A percentile compares a stretch with the other conserved stretches of the same genome.
These are phyloP conservation scores for Spencermartinsiella europaea DNA, from an alignment of 805 yeast genomes.

Conservation along the genomic window DNA sequence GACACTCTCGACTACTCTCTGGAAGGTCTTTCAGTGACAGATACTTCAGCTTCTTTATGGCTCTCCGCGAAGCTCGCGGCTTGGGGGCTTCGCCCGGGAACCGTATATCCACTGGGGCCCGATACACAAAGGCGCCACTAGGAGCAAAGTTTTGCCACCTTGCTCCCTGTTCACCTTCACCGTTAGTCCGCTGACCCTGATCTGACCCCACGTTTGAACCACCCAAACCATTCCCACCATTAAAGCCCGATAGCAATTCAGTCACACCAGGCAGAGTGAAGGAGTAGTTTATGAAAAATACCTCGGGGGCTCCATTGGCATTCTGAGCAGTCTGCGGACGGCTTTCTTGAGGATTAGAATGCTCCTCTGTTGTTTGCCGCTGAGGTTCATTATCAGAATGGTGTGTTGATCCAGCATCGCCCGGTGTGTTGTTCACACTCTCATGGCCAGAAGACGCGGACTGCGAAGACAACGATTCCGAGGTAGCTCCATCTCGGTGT, in stretches of 20 bases:
- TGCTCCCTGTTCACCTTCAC: conserved; percentile 1
- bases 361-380: no score
- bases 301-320: not conserved
- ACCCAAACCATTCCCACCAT: not conserved
- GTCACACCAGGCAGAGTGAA: conserved; percentile 10
- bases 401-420: not conserved
- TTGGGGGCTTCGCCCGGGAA: conserved; percentile 8
- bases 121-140: conserved; percentile 3
- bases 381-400: not conserved
- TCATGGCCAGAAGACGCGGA: not conserved
- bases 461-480: not conserved
- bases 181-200: not conserved
- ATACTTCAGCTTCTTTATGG: conserved; percentile 31
- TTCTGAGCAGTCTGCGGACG: not conserved
- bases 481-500: no score
- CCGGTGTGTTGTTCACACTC: no score
- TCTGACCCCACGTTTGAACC: not conserved
- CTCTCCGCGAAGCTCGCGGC: conserved; percentile 24
- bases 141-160: conserved; percentile 3
- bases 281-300: conserved; percentile 16
- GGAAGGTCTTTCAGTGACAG: conserved; percentile 29
- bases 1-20: conserved; percentile 33
- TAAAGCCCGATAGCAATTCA: not conserved
- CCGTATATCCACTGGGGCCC: not conserved
- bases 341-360: no score